Evolutionary conservation across 768 basidiomycete species (phyloP).

Genomic region (Xerocomus brunneocitrinus): DNA sequence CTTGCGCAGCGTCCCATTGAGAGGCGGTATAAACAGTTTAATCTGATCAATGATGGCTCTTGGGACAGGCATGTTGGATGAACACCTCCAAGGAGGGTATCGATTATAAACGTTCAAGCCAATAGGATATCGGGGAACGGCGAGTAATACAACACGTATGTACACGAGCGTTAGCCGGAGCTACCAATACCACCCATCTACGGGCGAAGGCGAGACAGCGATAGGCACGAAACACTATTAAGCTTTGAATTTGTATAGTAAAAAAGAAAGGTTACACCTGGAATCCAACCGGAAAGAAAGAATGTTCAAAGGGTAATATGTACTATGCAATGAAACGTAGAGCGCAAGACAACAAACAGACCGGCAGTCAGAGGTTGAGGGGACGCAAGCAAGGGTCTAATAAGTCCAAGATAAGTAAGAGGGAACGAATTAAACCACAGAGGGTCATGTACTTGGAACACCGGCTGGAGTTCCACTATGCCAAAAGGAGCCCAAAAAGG

Average conservation of each 20-base stretch:
- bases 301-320: conserved; percentile 29
- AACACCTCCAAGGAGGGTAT: not conserved
- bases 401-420: conserved; percentile 32
- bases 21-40: conserved; percentile 82
- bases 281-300: conserved; percentile 12
- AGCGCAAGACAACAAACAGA: not conserved
- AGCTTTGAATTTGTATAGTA: conserved; percentile 21
- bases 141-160: conserved; percentile 27
- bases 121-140: conserved; percentile 19
- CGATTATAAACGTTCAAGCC: not conserved
- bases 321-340: conserved; percentile 8
- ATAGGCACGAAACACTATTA: conserved; percentile 23
- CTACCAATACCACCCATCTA: conserved; percentile 9
- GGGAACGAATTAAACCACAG: not conserved
- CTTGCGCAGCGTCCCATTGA: conserved; percentile 86
- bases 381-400: conserved; percentile 21
- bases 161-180: conserved; percentile 16
- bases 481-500: conserved; percentile 67
- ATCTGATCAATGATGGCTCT: conserved; percentile 64
- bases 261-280: conserved; percentile 4
- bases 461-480: conserved; percentile 23
- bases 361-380: not conserved
- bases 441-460: conserved; percentile 19
- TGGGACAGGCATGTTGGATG: conserved; percentile 53
- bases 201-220: not conserved